phyloP scores from a whole-genome alignment of 176 grass and related monocot genomes.

The Ampelocalamus luodianensis region DNA sequence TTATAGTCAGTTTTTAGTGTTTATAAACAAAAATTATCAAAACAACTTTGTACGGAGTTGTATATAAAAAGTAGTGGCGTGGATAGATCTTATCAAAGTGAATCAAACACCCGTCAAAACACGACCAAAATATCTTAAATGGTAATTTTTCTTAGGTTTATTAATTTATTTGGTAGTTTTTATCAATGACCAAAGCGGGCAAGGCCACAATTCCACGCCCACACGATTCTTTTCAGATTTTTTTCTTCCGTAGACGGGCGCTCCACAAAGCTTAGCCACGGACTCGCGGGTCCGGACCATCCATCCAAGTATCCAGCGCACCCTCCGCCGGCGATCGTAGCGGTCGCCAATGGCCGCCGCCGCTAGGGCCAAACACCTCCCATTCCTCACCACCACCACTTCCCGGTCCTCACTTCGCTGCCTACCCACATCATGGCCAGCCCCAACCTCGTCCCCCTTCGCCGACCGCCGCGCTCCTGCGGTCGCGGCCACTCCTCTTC shows the following conservation, averaged over 20 bases:
- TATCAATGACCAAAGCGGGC: not conserved
- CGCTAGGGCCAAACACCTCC: conserved; percentile 1
- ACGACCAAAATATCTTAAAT: no score
- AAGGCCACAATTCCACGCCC: not conserved
- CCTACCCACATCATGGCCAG: not conserved
- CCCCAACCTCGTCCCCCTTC: conserved; percentile 14
- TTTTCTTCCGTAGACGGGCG: not conserved
- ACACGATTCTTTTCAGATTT: not conserved
- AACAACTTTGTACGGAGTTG: no score
- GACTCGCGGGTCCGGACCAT: not conserved
- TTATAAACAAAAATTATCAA: no score
- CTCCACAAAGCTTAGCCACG: conserved; percentile 27
- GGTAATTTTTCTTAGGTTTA: no score
- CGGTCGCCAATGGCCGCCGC: conserved; percentile 39
- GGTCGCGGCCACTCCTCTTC: conserved; percentile 11
- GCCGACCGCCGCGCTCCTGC: not conserved
- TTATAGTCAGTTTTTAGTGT: no score
- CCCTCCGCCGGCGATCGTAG: conserved; percentile 12
- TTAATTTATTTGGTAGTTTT: not conserved
- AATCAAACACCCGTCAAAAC: no score
- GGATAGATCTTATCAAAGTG: no score
- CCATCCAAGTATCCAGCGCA: not conserved
- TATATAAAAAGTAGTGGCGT: no score
- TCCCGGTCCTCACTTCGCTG: not conserved
- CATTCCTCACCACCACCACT: conserved; percentile 1